Percentiles rank a stretch among this genome's conserved stretches.
Evolutionary conservation across 352 stramenopile genomes (phyloP).

Genomic region (Pythium oligandrum): DNA sequence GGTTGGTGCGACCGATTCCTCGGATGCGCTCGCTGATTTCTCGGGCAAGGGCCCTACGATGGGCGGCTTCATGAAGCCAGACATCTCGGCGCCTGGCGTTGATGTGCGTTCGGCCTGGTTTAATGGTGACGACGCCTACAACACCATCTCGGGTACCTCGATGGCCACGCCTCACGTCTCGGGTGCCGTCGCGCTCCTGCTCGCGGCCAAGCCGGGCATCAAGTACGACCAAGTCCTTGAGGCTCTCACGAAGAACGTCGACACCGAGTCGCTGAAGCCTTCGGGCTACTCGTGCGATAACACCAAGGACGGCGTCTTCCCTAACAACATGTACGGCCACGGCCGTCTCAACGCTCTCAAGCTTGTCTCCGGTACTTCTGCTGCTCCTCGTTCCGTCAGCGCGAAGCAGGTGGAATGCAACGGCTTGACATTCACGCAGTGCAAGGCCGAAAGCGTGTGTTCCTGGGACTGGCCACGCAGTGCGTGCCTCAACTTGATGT

Average conservation of each 20-base stretch:
- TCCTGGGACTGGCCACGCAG: too few relatives aligned
- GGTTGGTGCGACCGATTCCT: slow-evolving; percentile 23
- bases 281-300: slow-evolving; percentile 15
- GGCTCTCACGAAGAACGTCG: slow-evolving; percentile 6
- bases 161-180: slow-evolving; percentile 25
- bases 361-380: too few relatives aligned
- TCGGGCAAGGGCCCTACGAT: slow-evolving; percentile 23
- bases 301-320: slow-evolving; percentile 13
- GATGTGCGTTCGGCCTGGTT: slow-evolving; percentile 9
- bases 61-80: slow-evolving; percentile 18
- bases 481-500: too few relatives aligned
- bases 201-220: slow-evolving; percentile 9
- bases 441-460: too few relatives aligned
- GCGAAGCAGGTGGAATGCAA: too few relatives aligned
- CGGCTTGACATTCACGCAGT: too few relatives aligned
- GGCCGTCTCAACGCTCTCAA: too few relatives aligned
- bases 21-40: slow-evolving; percentile 18
- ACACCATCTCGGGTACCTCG: slow-evolving; percentile 10
- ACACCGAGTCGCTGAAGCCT: slow-evolving; percentile 7
- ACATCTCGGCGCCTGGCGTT: slow-evolving; percentile 20
- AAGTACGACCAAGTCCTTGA: slow-evolving; percentile 10
- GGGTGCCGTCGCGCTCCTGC: slow-evolving; percentile 15
- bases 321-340: slow-evolving; percentile 23
- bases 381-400: too few relatives aligned
- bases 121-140: slow-evolving; percentile 6